A percentile compares a stretch with the other conserved stretches of the same genome.
Conservation (phyloP, 2,329 filamentous ascomycete genomes). For the Cryphonectria nitschkei region DNA sequence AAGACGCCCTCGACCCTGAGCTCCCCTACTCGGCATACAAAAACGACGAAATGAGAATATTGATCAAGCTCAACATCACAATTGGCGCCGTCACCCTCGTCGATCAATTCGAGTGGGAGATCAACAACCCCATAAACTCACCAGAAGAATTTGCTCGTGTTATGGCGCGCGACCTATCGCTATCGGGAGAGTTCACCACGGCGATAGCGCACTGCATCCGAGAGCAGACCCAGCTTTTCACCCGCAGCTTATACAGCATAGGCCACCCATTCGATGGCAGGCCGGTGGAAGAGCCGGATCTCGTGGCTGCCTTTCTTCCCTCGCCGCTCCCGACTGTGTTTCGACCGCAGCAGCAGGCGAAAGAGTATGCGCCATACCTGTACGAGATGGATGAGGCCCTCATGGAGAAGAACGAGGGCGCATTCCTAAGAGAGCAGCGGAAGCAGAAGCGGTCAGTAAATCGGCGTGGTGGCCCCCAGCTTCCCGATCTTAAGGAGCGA, state of each 20-base stretch:
- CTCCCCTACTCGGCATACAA: conserved; percentile 93
- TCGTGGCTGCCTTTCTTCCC: conserved; percentile 82
- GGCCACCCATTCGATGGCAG: conserved; percentile 95
- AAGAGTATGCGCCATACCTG: conserved; percentile 90
- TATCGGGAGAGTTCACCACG: conserved; percentile 94
- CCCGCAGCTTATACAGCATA: conserved; percentile 87
- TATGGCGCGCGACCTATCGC: conserved; percentile 87
- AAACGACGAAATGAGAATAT: conserved; percentile 97
- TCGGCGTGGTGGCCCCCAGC: conserved; percentile 83
- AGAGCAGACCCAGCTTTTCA: conserved; percentile 94
- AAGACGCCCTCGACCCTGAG: conserved; percentile 87
- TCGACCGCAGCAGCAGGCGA: conserved; percentile 87
- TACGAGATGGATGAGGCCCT: conserved; percentile 93
- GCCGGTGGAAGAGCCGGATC: conserved; percentile 88
- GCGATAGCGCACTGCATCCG: conserved; percentile 97
- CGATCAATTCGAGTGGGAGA: conserved; percentile 99
- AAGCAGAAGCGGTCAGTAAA: conserved; percentile 96
- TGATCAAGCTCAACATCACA: conserved; percentile 96
- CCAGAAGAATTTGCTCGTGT: conserved; percentile 91
- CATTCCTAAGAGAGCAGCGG: conserved; percentile 90
- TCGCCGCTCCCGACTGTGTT: conserved; percentile 84
- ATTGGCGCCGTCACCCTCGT: conserved; percentile 93
- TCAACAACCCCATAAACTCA: conserved; percentile 91
- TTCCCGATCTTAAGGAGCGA: conserved; percentile 95
- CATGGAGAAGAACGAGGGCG: conserved; percentile 86